Evolutionary conservation across 2,329 filamentous ascomycete species (phyloP).

Genomic region (Exserohilum turcica): DNA sequence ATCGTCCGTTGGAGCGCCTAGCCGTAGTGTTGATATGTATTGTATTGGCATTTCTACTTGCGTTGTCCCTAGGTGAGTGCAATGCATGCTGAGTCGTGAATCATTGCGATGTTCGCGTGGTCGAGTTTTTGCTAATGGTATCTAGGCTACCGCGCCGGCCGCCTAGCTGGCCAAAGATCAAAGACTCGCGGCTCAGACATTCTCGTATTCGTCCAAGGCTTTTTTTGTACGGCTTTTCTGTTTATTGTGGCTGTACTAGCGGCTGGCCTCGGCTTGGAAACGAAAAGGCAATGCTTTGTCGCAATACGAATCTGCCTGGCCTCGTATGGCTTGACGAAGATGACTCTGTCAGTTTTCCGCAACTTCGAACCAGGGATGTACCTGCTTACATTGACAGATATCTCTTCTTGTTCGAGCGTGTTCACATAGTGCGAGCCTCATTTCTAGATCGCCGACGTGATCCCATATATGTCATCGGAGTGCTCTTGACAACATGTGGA

Average conservation of each 20-base stretch:
- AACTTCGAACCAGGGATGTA: neutral
- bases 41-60: constrained; percentile 19
- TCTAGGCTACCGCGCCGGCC: constrained; percentile 27
- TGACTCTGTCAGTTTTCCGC: constrained; percentile 25
- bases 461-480: constrained; percentile 38
- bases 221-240: constrained; percentile 31
- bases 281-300: constrained; percentile 32
- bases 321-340: constrained; percentile 44
- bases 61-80: constrained; percentile 24
- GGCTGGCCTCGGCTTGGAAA: constrained; percentile 34
- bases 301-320: constrained; percentile 45
- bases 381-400: constrained; percentile 24
- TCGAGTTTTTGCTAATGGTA: neutral
- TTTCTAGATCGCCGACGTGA: constrained; percentile 37
- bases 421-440: constrained; percentile 42
- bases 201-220: constrained; percentile 26
- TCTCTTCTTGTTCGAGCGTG: constrained; percentile 48
- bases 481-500: constrained; percentile 24
- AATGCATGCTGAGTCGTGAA: neutral
- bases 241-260: constrained; percentile 33
- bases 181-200: constrained; percentile 20
- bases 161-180: constrained; percentile 17
- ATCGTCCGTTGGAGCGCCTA: constrained; percentile 10
- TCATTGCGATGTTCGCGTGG: neutral
- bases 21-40: constrained; percentile 22